Evolutionary conservation across 176 grass and related monocot genomes (phyloP), one percentile per base, ranked within the genome.

Genomic region (Cenchrus purpureus): DNA sequence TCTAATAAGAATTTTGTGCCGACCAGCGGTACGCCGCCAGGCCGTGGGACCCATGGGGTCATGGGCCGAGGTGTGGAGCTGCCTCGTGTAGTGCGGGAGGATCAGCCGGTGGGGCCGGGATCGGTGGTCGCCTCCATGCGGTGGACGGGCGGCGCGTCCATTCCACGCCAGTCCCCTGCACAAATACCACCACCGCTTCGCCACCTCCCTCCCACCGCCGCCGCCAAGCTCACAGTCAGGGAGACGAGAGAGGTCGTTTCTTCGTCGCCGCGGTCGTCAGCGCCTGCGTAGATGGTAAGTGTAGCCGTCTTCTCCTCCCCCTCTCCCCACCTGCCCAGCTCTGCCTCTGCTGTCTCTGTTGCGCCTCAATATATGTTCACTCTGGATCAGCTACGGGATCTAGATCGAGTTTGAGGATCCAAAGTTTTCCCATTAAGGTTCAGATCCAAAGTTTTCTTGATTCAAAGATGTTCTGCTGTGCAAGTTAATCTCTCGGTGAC

Each of bases 131-230:
- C 49, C 71, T 12, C 22, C 77, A 85, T 89, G 87, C 77, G 53
- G 71, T 61, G 68, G 65, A 67, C 2, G 45, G n/a, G 6, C 13
- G 71, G 71, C 53, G 87, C 79, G 84, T 90, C 79, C 88, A 73
- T 86, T 28, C 88, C 79, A 90, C 84, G 88, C 88, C 79, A 90
- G 79, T 86, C 74, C 19, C 79, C 5, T 50, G 12, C 88, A 90
- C 84, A 90, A 90, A 90, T 86, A 90, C 88, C 78, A 50, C 60
- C 79, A 16, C 60, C 78, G 9, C 50, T 13, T 2, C 69, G 9
- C 14, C 70, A 7, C 19, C 28, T 22, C 40, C 37, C 40, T 5
- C 42, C 32, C 6, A 34, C 34, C 34, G 3, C 34, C 34, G 3
- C 45, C 8, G 7, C 1, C 70, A 13, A n/a, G 19, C 29, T 10